A percentile compares a stretch with the other conserved stretches of the same genome.
These are phyloP conservation scores for Metarhizium guizhouense DNA, from an alignment of 2,329 filamentous ascomycete genomes.

Conservation along the genomic window DNA sequence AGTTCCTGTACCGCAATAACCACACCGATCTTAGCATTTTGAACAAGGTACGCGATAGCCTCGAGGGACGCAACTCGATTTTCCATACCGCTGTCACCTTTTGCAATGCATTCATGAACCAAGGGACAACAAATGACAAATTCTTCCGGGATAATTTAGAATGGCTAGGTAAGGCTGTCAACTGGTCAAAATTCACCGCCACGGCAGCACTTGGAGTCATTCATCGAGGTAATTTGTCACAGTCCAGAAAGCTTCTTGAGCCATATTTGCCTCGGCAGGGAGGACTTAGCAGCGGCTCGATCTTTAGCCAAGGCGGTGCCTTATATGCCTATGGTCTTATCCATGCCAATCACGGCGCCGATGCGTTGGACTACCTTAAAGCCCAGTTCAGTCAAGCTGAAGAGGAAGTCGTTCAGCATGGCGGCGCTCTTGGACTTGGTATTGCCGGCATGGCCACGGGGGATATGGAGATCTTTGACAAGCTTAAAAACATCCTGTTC, in stretches of 20 bases:
- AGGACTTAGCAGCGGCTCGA: constrained; percentile 68
- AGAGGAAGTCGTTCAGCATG: constrained; percentile 93
- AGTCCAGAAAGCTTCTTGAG: constrained; percentile 86
- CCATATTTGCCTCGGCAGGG: constrained; percentile 82
- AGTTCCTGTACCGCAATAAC: constrained; percentile 94
- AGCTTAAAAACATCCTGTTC: constrained; percentile 80
- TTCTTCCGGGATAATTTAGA: constrained; percentile 98
- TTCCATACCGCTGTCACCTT: constrained; percentile 97
- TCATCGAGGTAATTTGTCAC: constrained; percentile 87
- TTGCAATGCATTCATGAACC: constrained; percentile 98
- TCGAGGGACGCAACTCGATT: constrained; percentile 94
- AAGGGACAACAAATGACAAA: constrained; percentile 93
- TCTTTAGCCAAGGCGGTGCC: constrained; percentile 93
- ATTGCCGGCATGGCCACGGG: constrained; percentile 97
- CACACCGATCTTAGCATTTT: constrained; percentile 85
- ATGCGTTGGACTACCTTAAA: constrained; percentile 73
- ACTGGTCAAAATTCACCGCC: constrained; percentile 99
- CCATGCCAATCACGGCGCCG: constrained; percentile 92
- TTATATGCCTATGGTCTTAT: constrained; percentile 93
- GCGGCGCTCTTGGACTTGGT: constrained; percentile 87
- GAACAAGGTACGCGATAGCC: constrained; percentile 91
- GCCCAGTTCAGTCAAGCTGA: constrained; percentile 65
- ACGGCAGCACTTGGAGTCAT: constrained; percentile 95
- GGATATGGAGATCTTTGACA: constrained; percentile 82
- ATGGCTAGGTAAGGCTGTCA: constrained; percentile 96